These are phyloP conservation scores for Fusarium burgessii DNA, from an alignment of 2,329 filamentous ascomycete species.

Conservation along the genomic window DNA sequence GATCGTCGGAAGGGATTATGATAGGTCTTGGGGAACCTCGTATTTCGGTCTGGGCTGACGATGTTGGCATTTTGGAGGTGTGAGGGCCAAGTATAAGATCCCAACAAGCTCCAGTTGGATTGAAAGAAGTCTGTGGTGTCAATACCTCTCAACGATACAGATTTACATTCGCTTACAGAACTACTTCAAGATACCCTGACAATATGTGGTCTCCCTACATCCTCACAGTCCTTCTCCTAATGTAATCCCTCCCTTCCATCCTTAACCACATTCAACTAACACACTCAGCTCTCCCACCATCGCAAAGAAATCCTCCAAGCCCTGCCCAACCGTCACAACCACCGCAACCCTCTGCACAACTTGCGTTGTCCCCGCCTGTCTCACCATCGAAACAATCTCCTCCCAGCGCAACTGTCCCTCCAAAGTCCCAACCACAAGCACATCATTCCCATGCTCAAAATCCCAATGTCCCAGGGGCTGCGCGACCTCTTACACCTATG, in stretches of 20 bases:
- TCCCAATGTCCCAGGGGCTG: conserved; percentile 43
- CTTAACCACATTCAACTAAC: conserved; percentile 4
- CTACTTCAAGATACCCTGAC: neutral
- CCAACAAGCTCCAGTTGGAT: neutral
- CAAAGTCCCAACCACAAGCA: conserved; percentile 45
- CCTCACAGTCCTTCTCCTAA: conserved; percentile 8
- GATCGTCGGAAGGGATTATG: conserved; percentile 1
- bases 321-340: conserved; percentile 52
- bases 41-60: conserved; percentile 12
- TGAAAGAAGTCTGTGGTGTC: neutral
- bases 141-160: neutral
- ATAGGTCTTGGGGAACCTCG: neutral
- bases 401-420: conserved; percentile 48
- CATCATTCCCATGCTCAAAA: conserved; percentile 40
- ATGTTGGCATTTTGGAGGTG: neutral
- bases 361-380: conserved; percentile 49
- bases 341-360: conserved; percentile 51
- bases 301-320: conserved; percentile 13
- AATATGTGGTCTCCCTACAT: conserved; percentile 25
- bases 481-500: conserved; percentile 42
- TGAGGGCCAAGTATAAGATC: conserved; percentile 6
- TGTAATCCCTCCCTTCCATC: conserved; percentile 6
- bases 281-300: conserved; percentile 7
- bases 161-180: too few species aligned
- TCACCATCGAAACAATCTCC: conserved; percentile 49